Evolutionary conservation across 2,329 filamentous ascomycete species (phyloP), one percentile per base, ranked within the genome.

Genomic region (Didymosphaeria variabile): DNA sequence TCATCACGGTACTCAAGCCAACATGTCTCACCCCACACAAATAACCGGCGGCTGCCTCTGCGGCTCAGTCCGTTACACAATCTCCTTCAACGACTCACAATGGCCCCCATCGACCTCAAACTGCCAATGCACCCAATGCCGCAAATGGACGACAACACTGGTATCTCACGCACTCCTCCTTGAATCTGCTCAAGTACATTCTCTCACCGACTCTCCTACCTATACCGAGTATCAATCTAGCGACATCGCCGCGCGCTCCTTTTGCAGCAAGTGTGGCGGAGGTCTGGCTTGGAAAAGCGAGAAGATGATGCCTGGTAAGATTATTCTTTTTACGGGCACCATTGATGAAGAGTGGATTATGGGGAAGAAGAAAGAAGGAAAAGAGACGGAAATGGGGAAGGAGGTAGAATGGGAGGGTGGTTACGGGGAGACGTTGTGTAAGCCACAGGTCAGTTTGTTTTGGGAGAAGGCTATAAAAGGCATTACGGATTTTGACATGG

Each of bases 1-100:
- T n/a, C 44, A 46, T 26, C 44, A 46, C 44, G 10, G 23, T 23
- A 21, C 44, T 23, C n/a, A 26, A 46, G 7, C 19, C 44, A 49
- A 29, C 45, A 49, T 49, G 26, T 31, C 45, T 2, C 45, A 26
- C 45, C 45, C 45, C 26, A 49, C 10, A 10, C 4, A 49, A 49
- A 29, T 49, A 29, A 49, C 45, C 26, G 45, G 45, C 45, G 45
- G 45, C 26, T 49, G 45, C 23, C 45, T 49, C 45, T 49, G 45
- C 45, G 26, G 23, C 45, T 49, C 45, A 21, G 15, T 31, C 9
- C 45, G 45, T 9, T 49, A 49, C 13, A 31, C 45, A 7, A 31
- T 49, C 45, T 31, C 23, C 23, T 31, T 49, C 45, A 47, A 6
- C 45, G 19, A 23, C 26, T 2, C 8, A 5, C 21, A 49, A 31